Evolutionary conservation across 306 rosid genomes (phyloP).

Genomic region (Hylodesmum podocarpum): DNA sequence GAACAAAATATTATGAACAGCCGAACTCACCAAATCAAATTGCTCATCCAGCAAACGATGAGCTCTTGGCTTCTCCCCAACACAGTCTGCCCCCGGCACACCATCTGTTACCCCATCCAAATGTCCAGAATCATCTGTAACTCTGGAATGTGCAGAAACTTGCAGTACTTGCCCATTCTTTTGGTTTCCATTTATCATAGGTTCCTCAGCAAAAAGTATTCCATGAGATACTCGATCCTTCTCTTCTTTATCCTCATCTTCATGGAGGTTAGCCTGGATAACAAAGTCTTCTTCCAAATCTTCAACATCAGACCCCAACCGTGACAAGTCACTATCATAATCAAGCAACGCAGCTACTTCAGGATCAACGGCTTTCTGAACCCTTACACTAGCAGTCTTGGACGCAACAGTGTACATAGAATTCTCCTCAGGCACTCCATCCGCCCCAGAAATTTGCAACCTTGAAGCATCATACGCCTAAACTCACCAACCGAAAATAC

Average conservation of each 20-base stretch:
- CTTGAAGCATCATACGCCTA: constrained; percentile 94
- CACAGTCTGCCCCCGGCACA: constrained; percentile 13
- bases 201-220: constrained; percentile 20
- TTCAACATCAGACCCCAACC: constrained; percentile 83
- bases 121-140: constrained; percentile 20
- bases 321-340: constrained; percentile 64
- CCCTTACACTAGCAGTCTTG: constrained; percentile 57
- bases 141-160: constrained; percentile 23
- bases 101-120: no score
- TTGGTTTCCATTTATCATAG: constrained; percentile 19
- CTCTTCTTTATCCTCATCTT: constrained; percentile 34
- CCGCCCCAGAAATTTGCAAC: constrained; percentile 47
- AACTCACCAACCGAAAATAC: constrained; percentile 16
- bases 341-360: constrained; percentile 85
- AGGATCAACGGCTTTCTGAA: constrained; percentile 83
- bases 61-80: constrained; percentile 52
- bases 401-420: constrained; percentile 59
- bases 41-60: constrained; percentile 74
- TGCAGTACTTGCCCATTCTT: constrained; percentile 17
- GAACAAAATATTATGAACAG: neutral
- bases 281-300: constrained; percentile 96
- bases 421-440: constrained; percentile 45
- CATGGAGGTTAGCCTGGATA: constrained; percentile 63
- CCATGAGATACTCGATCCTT: neutral
- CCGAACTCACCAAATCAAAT: constrained; percentile 70